Conservation (phyloP, 805 yeast species). For the Candida cerambycidarum region DNA sequence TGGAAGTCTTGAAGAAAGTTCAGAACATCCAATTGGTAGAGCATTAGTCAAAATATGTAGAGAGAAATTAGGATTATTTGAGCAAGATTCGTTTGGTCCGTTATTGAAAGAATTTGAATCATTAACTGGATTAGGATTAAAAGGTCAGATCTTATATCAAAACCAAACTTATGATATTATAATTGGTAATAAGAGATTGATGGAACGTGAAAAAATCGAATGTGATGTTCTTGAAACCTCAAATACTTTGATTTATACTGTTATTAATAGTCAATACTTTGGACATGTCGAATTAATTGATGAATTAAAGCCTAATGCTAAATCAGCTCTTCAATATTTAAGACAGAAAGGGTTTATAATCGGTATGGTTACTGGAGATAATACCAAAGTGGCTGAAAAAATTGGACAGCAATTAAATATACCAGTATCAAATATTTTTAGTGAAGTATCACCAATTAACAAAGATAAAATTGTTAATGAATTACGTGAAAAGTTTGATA, state of each 20-base stretch:
- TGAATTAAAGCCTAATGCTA: slow-evolving; percentile 63
- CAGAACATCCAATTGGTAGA: slow-evolving; percentile 87
- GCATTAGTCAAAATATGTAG: slow-evolving; percentile 54
- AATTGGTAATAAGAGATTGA: slow-evolving; percentile 50
- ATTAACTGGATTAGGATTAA: slow-evolving; percentile 47
- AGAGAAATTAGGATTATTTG: slow-evolving; percentile 26
- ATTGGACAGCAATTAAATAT: slow-evolving; percentile 73
- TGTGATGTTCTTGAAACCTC: slow-evolving; percentile 17
- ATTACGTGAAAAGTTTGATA: slow-evolving; percentile 45
- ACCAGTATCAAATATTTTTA: slow-evolving; percentile 59
- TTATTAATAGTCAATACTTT: slow-evolving; percentile 53
- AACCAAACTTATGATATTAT: slow-evolving; percentile 30
- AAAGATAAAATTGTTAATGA: slow-evolving; percentile 67
- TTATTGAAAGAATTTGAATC: slow-evolving; percentile 35
- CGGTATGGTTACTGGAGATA: slow-evolving; percentile 92
- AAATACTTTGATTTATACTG: slow-evolving; percentile 54
- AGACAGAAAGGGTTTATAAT: slow-evolving; percentile 53
- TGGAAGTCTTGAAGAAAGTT: slow-evolving; percentile 60
- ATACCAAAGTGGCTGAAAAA: slow-evolving; percentile 54
- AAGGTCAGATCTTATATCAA: slow-evolving; percentile 26
- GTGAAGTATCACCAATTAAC: slow-evolving; percentile 74
- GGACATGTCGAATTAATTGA: slow-evolving; percentile 75
- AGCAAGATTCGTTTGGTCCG: slow-evolving; percentile 31
- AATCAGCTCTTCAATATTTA: slow-evolving; percentile 57
- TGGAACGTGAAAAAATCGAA: slow-evolving; percentile 15